Evolutionary conservation across 352 stramenopile species (phyloP), one percentile per base, ranked within the genome.

Genomic region (Globisporangium ultimum): DNA sequence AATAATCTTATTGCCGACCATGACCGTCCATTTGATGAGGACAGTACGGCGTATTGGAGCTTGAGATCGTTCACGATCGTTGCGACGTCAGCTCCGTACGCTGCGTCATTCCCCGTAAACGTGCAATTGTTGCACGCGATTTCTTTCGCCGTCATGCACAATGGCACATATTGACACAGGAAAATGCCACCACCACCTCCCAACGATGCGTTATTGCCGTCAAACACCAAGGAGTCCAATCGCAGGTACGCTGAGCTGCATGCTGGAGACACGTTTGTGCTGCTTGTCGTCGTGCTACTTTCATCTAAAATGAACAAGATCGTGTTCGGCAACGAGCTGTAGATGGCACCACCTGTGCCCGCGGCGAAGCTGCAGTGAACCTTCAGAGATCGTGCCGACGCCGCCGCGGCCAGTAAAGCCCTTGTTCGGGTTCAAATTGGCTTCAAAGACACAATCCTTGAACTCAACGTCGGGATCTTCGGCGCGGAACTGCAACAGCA

Each of bases 381-480:
- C 64, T 11, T 42, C 53, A 2, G 38, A 28, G 48, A 67, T 58
- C 11, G 22, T 40, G 1, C 41, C 64, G 7, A 70, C 58, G 21
- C 43, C 60, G 41, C 48, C 64, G 7, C 64, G 59, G 2, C 59
- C 64, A 15, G 48, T 45, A 38, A 58, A 57, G 15, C 64, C 64
- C 43, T 54, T 53, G 32, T 43, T 54, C 28, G 64, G 64, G 12
- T 61, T 67, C 3, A 17, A 32, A 32, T 59, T 57, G 8, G n/a
- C 22, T 13, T 70, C 64, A 57, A 70, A 67, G 17, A 34, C 21
- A 11, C 59, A 70, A 22, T 63, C 45, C 3, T 14, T 28, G 47
- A 67, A 67, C 28, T 53, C 41, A 24, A 60, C 36, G 18, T 53
- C 42, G 20, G 34, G 28, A 38, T 50, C 52, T 15, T 40, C 32